Evolutionary conservation across 441 rosid genomes (phyloP).

Genomic region (Populus trichocarpa): DNA sequence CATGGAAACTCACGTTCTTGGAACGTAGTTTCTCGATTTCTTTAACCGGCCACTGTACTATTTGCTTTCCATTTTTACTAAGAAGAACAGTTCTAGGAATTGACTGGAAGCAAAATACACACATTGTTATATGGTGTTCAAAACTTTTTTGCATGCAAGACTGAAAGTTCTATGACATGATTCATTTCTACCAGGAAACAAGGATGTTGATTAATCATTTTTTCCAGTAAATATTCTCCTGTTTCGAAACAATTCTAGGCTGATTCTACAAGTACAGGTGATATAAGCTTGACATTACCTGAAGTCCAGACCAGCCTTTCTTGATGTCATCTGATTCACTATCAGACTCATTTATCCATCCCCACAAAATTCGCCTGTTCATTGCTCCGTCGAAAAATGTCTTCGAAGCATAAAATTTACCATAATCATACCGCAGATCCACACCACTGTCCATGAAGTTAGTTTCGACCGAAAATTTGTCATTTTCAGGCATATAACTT

Average conservation of each 20-base stretch:
- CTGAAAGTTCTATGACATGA: background rate
- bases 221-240: background rate
- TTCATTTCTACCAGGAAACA: background rate
- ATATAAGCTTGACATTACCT: background rate
- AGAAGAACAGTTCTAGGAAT: background rate
- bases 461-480: background rate
- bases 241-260: background rate
- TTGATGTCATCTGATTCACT: background rate
- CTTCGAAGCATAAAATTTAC: background rate
- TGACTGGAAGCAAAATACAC: background rate
- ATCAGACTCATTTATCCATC: slow-evolving; percentile 1
- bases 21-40: background rate
- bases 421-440: background rate
- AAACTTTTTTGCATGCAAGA: background rate
- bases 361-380: slow-evolving; percentile 17
- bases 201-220: background rate
- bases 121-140: background rate
- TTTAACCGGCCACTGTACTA: background rate
- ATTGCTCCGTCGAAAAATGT: background rate
- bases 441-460: background rate
- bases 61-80: background rate
- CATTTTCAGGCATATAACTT: background rate
- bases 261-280: background rate
- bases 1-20: background rate
- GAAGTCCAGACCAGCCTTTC: slow-evolving; percentile 1